phyloP scores from a whole-genome alignment of 2,329 filamentous ascomycete species.

The Pleoardoris graminearum region DNA sequence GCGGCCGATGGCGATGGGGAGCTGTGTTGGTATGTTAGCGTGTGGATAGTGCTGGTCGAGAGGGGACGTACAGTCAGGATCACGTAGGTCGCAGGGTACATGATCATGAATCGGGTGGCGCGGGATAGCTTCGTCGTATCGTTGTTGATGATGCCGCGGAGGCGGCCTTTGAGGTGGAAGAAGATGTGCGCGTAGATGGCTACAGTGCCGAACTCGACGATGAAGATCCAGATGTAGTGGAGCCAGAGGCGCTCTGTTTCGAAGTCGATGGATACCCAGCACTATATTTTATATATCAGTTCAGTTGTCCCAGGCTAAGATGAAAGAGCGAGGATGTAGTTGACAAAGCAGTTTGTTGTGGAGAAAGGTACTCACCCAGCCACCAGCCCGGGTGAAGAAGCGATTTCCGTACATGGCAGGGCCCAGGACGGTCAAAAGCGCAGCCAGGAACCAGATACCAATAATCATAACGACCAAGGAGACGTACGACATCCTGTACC shows the following conservation, averaged over 20 bases:
- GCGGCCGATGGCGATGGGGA: conserved; percentile 60
- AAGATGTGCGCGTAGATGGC: conserved; percentile 55
- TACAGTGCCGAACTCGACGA: conserved; percentile 57
- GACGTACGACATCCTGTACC: conserved; percentile 51
- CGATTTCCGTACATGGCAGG: conserved; percentile 47
- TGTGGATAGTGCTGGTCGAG: not conserved
- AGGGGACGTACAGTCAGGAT: conserved; percentile 56
- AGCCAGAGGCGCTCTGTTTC: conserved; percentile 54
- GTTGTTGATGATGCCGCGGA: conserved; percentile 44
- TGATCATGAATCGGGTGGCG: conserved; percentile 61
- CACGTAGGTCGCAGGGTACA: conserved; percentile 70
- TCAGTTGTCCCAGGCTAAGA: too few species aligned
- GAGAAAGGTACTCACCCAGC: conserved; percentile 50
- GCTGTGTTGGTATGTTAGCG: not conserved
- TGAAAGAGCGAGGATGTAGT: not conserved
- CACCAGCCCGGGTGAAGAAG: conserved; percentile 54
- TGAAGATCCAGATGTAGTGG: conserved; percentile 60
- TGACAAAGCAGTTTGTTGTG: not conserved
- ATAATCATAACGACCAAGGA: conserved; percentile 51
- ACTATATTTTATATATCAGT: conserved; percentile 38
- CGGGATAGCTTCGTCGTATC: conserved; percentile 41
- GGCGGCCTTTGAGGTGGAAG: conserved; percentile 52
- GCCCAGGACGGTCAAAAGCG: conserved; percentile 53
- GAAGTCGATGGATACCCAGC: conserved; percentile 53
- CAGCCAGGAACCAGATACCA: conserved; percentile 52